Evolutionary conservation across 805 yeast genomes (phyloP), one percentile per base, ranked within the genome.

Genomic region (Lipomyces starkeyi): DNA sequence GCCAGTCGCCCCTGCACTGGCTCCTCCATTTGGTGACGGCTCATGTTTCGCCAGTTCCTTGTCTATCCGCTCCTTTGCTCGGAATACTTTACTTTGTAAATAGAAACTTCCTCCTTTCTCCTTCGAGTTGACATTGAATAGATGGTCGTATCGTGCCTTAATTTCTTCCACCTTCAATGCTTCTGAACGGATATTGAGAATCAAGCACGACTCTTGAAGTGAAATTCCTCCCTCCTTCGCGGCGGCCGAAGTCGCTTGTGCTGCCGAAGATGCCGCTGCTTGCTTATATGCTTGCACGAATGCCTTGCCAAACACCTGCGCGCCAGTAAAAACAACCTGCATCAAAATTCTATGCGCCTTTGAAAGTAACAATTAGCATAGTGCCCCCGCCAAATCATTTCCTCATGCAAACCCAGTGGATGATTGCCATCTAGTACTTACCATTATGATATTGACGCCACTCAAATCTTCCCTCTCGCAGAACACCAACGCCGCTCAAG

Each of bases 101-200:
- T 94, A 95, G 77, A 95, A 94, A 55, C 97, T 90, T 56, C 97
- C 97, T n/a, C 97, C 97, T 79, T 93, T 92, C 69, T 93, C 98
- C 78, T 91, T 92, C 35, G 95, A 86, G 81, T 95, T 95, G 65
- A 92, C 91, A 59, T 91, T 91, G 74, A 93, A 95, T 73, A 95
- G 80, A 74, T 91, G 91, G 67, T 89, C 86, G 81, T 89, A 95
- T 77, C 90, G 90, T 73, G 87, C 86, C 61, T 88, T 90, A 63
- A 87, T 72, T 40, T 81, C 79, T 67, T 89, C 83, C 47, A 82
- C 83, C 58, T 83, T 80, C 63, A 84, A 78, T 60, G 83, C 83
- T 63, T 80, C 79, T 56, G 82, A 82, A 67, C 91, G 95, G 64
- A 95, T 82, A 74, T 93, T 95, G 73, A 95, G 82, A 74, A 95